phyloP scores from a whole-genome alignment of 129 eudicot genomes.

The Chrysanthemum makinoi region DNA sequence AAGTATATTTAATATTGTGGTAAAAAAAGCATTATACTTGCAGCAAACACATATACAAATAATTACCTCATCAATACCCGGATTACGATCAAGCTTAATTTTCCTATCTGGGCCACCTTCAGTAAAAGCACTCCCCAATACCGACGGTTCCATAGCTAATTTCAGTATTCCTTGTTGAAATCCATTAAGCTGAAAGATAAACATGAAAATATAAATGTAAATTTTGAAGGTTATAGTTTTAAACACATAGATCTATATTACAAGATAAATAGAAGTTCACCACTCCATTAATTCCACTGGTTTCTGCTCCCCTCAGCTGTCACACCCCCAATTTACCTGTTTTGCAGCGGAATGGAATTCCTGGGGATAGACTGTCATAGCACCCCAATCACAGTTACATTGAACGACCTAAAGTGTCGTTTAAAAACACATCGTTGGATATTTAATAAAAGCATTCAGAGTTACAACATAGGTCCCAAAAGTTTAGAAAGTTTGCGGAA shows the following conservation, averaged over 20 bases:
- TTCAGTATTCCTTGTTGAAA: conserved; percentile 91
- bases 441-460: too few species aligned
- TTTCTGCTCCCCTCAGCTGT: conserved; percentile 92
- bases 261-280: conserved; percentile 31
- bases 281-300: conserved; percentile 89
- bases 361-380: too few species aligned
- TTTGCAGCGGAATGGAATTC: too few species aligned
- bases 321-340: too few species aligned
- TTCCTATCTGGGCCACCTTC: conserved; percentile 99
- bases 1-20: neutral
- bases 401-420: too few species aligned
- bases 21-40: neutral
- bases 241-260: neutral
- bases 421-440: too few species aligned
- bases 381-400: too few species aligned
- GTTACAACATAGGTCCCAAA: too few species aligned
- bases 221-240: neutral
- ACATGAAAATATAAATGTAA: conserved; percentile 11
- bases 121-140: conserved; percentile 79
- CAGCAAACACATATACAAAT: neutral
- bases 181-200: conserved; percentile 55
- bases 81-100: conserved; percentile 84
- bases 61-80: conserved; percentile 92
- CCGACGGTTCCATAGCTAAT: conserved; percentile 96
- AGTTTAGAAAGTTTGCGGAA: too few species aligned